Base-by-base conservation (phyloP, 352 stramenopile species). In the Globisporangium nagaii region DNA sequence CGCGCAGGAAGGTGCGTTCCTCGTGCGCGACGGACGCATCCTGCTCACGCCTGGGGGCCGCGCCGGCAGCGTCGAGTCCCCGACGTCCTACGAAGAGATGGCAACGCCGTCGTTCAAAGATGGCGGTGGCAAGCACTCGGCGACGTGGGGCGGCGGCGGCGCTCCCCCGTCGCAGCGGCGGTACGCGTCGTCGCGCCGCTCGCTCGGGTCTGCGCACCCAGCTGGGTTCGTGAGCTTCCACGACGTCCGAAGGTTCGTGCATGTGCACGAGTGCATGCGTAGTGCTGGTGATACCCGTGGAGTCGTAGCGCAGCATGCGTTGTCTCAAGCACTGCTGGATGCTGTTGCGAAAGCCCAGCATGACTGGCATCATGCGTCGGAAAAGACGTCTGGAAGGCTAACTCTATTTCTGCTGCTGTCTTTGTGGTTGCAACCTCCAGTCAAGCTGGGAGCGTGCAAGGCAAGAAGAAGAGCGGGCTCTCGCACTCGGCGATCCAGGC, bases 81-180 rank as follows among this genome's bases (percentile, higher is more conserved):
- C 56, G 13, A 54, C 46, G 25, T 31, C 56, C 6, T 82, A 77
- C 54, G 69, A 74, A 32, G 66, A 75, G 37, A 42, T 78, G 51
- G 50, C 53, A 13, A 75, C 72, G 36, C 72, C 72, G 15, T 35
- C 55, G 6, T 34, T 51, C 22, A 25, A 41, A 56, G n/a, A n/a
- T n/a, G n/a, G 32, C 47, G 32, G 31, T 25, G 3, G n/a, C 3
- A 61, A 22, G 20, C 55, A 25, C n/a, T n/a, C n/a, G 19, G n/a
- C 20, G 19, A 19, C 6, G 35, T 28, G 19, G 12, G 12, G 9
- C 30, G 35, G 22, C 8, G 34, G 31, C 15, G 36, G 12, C 17
- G 7, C 32, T n/a, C 19, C 17, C 13, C 27, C 53, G 12, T 31
- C 53, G 2, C 42, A 48, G 55, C 55, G 36, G 4, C 55, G 46